Percentiles rank a stretch among this genome's conserved stretches.
Conservation (phyloP, 1,284 basidiomycete genomes). For the Anthracocystis panici-leucophaei region DNA sequence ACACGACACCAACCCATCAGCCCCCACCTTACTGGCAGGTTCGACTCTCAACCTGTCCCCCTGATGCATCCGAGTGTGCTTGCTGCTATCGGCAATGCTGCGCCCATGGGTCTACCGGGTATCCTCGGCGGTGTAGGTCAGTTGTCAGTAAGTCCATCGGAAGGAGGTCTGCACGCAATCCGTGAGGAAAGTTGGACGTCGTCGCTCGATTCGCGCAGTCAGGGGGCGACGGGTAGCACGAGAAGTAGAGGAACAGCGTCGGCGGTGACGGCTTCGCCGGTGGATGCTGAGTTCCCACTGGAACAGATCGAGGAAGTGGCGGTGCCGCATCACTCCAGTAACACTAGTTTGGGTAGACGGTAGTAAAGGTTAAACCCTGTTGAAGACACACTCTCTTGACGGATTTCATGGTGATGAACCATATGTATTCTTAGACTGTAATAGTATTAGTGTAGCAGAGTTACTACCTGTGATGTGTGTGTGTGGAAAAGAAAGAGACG, state of each 20-base stretch:
- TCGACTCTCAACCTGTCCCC: slow-evolving; percentile 18
- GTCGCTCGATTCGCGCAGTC: slow-evolving; percentile 36
- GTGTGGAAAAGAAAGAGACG: no score
- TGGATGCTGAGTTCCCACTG: slow-evolving; percentile 24
- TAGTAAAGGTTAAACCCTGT: background rate
- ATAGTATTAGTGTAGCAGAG: no score
- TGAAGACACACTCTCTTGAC: no score
- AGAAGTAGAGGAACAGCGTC: slow-evolving; percentile 24
- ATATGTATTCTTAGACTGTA: no score
- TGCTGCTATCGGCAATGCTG: slow-evolving; percentile 12
- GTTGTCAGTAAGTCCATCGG: slow-evolving; percentile 40
- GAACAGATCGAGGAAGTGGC: slow-evolving; percentile 33
- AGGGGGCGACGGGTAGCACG: slow-evolving; percentile 26
- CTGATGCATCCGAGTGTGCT: slow-evolving; percentile 25
- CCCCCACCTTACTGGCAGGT: slow-evolving; percentile 5
- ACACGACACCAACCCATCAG: slow-evolving; percentile 12
- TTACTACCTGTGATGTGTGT: no score
- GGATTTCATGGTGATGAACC: no score
- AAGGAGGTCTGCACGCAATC: slow-evolving; percentile 53
- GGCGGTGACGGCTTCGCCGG: slow-evolving; percentile 24
- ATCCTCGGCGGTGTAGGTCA: slow-evolving; percentile 23
- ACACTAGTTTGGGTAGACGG: slow-evolving; percentile 2
- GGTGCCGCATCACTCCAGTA: slow-evolving; percentile 11
- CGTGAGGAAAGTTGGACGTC: slow-evolving; percentile 56
- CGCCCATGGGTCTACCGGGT: slow-evolving; percentile 14